phyloP scores from a whole-genome alignment of 148 eudicot species.

The Silene latifolia region DNA sequence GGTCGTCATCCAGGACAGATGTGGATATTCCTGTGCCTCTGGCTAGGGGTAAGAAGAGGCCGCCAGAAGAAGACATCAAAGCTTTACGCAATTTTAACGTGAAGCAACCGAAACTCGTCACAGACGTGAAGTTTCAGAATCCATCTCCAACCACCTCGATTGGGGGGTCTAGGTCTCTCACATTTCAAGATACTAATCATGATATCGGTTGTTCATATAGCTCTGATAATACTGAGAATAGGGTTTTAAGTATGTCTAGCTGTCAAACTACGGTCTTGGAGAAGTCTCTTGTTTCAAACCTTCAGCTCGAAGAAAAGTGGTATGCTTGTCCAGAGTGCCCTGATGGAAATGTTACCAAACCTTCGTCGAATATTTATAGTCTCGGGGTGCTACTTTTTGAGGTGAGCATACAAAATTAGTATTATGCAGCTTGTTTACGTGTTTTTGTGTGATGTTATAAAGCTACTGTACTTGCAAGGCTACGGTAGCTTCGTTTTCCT shows the following conservation, averaged over 20 bases:
- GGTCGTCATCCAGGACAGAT: constrained; percentile 27
- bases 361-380: constrained; percentile 49
- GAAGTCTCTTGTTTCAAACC: constrained; percentile 13
- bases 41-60: constrained; percentile 32
- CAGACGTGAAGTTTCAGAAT: constrained; percentile 16
- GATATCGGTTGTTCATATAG: constrained; percentile 21
- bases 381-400: constrained; percentile 67
- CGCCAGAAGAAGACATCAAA: constrained; percentile 22
- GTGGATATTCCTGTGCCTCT: constrained; percentile 3
- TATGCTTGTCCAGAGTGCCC: constrained; percentile 47
- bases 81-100: constrained; percentile 16
- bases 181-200: constrained; percentile 3
- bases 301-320: constrained; percentile 50
- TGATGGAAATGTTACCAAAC: constrained; percentile 19
- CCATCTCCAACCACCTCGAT: constrained; percentile 14
- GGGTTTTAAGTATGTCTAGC: constrained; percentile 12
- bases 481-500: background rate
- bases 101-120: constrained; percentile 34
- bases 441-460: background rate
- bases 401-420: constrained; percentile 32
- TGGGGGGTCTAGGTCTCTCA: constrained; percentile 2
- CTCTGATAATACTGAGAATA: constrained; percentile 9
- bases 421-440: background rate
- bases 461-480: constrained; percentile 3
- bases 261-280: constrained; percentile 13